Conservation (phyloP, 768 basidiomycete species). For the Pholiota molesta region DNA sequence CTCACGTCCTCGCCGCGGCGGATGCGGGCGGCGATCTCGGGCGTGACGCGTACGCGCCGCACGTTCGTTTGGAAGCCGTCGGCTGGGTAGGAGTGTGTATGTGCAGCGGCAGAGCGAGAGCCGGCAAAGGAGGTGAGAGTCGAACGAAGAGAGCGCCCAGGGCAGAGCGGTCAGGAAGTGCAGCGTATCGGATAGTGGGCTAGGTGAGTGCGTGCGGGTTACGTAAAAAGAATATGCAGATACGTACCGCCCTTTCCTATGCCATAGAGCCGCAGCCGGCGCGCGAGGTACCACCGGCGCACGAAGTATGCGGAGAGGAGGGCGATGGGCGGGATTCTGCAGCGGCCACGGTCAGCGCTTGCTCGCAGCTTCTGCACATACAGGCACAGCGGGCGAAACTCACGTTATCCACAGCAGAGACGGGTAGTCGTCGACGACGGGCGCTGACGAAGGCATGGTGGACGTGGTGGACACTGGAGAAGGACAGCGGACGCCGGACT, state of each 20-base stretch:
- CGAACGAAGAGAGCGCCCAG: no score
- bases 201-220: neutral
- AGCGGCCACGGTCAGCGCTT: no score
- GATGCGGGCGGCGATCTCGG: constrained; percentile 57
- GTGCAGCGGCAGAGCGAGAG: neutral
- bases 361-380: no score
- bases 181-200: neutral
- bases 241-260: constrained; percentile 59
- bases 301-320: constrained; percentile 48
- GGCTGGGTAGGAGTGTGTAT: constrained; percentile 31
- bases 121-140: neutral
- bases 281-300: constrained; percentile 53
- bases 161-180: no score
- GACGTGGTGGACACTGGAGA: neutral
- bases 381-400: constrained; percentile 13
- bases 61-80: constrained; percentile 61
- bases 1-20: constrained; percentile 54
- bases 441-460: constrained; percentile 14
- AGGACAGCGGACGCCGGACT: neutral
- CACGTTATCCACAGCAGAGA: constrained; percentile 52
- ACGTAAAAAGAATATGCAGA: neutral
- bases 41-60: constrained; percentile 50
- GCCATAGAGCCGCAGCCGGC: constrained; percentile 47
- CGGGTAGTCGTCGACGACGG: constrained; percentile 33
- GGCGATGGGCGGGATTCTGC: constrained; percentile 47